Evolutionary conservation across 1,284 basidiomycete species (phyloP).

Genomic region (Moesziomyces parantarcticus): DNA sequence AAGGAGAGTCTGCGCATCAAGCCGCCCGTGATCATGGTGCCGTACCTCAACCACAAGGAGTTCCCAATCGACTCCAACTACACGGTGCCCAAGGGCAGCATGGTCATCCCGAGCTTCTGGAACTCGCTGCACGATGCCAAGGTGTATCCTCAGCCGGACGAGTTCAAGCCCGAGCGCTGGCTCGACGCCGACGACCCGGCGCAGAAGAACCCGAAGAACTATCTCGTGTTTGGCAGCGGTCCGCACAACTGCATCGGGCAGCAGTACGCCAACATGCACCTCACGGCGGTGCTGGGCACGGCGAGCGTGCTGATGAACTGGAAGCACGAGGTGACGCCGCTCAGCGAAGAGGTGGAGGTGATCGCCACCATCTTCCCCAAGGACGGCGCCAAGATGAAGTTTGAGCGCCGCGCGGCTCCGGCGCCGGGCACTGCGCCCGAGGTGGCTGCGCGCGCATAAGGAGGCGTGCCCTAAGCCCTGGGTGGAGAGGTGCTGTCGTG

Average conservation of each 20-base stretch:
- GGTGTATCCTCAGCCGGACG: conserved; percentile 87
- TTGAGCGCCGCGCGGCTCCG: conserved; percentile 69
- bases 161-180: conserved; percentile 90
- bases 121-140: conserved; percentile 86
- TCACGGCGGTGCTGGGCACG: conserved; percentile 85
- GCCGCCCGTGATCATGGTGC: conserved; percentile 83
- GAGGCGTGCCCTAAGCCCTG: too few relatives aligned
- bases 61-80: conserved; percentile 92
- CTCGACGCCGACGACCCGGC: conserved; percentile 86
- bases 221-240: conserved; percentile 92
- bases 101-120: conserved; percentile 98
- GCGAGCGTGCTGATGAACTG: conserved; percentile 86
- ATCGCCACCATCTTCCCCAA: conserved; percentile 82
- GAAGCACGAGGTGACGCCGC: conserved; percentile 84
- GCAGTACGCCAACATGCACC: conserved; percentile 93
- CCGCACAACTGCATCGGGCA: conserved; percentile 85
- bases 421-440: conserved; percentile 52
- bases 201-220: conserved; percentile 90
- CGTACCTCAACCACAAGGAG: conserved; percentile 87
- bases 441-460: conserved; percentile 55
- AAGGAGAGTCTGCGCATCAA: conserved; percentile 90
- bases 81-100: conserved; percentile 88
- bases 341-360: conserved; percentile 78
- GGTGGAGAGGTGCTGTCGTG: too few relatives aligned
- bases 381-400: conserved; percentile 86